Conservation (phyloP, 495 filamentous ascomycete genomes). For the Hyaloscypha bicolor region DNA sequence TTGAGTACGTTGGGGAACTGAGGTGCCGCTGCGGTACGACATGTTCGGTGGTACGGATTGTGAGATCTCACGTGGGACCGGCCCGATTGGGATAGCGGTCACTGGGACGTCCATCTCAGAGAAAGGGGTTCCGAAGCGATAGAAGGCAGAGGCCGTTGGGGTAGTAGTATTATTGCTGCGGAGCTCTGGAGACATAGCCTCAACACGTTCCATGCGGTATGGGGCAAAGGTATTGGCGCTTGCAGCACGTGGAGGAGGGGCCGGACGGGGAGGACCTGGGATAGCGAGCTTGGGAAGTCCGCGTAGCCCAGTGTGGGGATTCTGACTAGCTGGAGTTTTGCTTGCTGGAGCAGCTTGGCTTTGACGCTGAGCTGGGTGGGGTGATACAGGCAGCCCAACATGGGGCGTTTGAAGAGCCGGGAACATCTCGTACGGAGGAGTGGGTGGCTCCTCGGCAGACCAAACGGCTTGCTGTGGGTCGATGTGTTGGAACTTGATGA, state of each 20-base stretch:
- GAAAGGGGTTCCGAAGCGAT: constrained; percentile 77
- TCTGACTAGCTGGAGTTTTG: background rate
- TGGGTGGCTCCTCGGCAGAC: constrained; percentile 53
- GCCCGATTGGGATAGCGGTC: constrained; percentile 69
- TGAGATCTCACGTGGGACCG: constrained; percentile 69
- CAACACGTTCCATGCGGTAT: constrained; percentile 53
- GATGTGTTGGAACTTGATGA: constrained; percentile 74
- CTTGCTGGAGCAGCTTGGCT: background rate
- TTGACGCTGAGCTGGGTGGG: background rate
- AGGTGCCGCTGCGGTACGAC: constrained; percentile 58
- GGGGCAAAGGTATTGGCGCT: constrained; percentile 45
- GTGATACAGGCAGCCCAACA: background rate
- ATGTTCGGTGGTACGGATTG: constrained; percentile 95
- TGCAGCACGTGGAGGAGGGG: constrained; percentile 35
- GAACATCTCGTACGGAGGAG: constrained; percentile 56
- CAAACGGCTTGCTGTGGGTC: constrained; percentile 39
- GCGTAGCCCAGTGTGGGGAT: constrained; percentile 35
- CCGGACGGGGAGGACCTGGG: constrained; percentile 43
- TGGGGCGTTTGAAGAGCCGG: constrained; percentile 26
- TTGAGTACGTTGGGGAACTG: constrained; percentile 45
- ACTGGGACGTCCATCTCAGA: constrained; percentile 91
- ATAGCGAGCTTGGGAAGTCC: constrained; percentile 40
- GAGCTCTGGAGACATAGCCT: constrained; percentile 49
- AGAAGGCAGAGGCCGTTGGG: constrained; percentile 44
- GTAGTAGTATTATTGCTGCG: constrained; percentile 44